Conservation (phyloP, 1,139 yeast genomes). For the Lodderomyces jiufengensis region DNA sequence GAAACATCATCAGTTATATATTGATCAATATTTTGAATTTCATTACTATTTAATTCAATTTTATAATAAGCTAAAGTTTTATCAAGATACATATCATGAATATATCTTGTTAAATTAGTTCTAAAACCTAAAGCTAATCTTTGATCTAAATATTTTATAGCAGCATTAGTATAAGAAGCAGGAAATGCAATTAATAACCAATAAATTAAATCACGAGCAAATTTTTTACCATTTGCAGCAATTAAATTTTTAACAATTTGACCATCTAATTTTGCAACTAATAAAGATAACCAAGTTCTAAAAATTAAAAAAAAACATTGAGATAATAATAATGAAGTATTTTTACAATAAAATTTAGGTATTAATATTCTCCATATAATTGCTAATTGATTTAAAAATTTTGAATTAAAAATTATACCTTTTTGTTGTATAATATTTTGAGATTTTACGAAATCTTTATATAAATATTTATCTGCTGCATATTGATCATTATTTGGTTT, state of each 20-base stretch:
- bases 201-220: conserved; percentile 70
- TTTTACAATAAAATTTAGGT: conserved; percentile 68
- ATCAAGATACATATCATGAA: conserved; percentile 87
- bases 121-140: conserved; percentile 80
- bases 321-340: conserved; percentile 60
- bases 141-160: conserved; percentile 77
- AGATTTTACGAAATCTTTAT: conserved; percentile 48
- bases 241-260: conserved; percentile 87
- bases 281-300: conserved; percentile 82
- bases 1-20: conserved; percentile 84
- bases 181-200: conserved; percentile 93
- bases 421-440: conserved; percentile 30
- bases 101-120: conserved; percentile 77
- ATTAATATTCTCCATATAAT: conserved; percentile 81
- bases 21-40: conserved; percentile 57
- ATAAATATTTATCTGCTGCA: conserved; percentile 66
- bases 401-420: conserved; percentile 49
- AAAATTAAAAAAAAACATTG: conserved; percentile 75
- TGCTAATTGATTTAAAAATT: conserved; percentile 66
- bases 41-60: conserved; percentile 46
- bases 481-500: conserved; percentile 57
- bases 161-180: conserved; percentile 89
- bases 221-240: conserved; percentile 74
- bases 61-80: conserved; percentile 80
- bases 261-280: conserved; percentile 89